Conservation (phyloP, 1,284 basidiomycete species). For the Kalmanozyma brasiliensis region DNA sequence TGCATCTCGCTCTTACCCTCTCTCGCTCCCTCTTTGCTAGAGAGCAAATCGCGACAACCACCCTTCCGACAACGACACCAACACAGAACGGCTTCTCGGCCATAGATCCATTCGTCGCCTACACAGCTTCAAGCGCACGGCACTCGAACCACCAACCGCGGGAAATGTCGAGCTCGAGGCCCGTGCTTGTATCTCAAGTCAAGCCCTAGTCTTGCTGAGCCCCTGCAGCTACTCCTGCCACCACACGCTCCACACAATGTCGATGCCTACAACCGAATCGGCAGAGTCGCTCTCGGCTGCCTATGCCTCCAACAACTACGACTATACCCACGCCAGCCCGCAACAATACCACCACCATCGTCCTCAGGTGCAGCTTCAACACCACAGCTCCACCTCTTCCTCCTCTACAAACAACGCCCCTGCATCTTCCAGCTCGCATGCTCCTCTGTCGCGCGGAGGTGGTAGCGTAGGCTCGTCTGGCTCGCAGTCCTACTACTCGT, state of each 20-base stretch:
- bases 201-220: neutral
- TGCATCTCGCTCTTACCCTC: too few species aligned
- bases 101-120: too few species aligned
- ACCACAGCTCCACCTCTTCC: conserved; percentile 12
- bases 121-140: too few species aligned
- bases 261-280: conserved; percentile 40
- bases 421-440: conserved; percentile 20
- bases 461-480: conserved; percentile 46
- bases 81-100: too few species aligned
- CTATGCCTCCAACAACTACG: conserved; percentile 40
- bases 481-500: conserved; percentile 40
- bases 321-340: conserved; percentile 16
- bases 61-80: too few species aligned
- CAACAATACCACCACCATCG: conserved; percentile 15
- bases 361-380: conserved; percentile 2
- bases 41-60: too few species aligned
- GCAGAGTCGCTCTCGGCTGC: conserved; percentile 46
- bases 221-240: conserved; percentile 1
- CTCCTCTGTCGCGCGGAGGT: conserved; percentile 23
- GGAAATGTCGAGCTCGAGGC: conserved; percentile 17
- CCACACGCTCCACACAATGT: conserved; percentile 9
- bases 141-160: too few species aligned
- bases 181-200: conserved; percentile 3
- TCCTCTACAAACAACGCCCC: conserved; percentile 10
- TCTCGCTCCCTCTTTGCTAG: too few species aligned